Evolutionary conservation across 1,284 basidiomycete species (phyloP), one percentile per base, ranked within the genome.

Genomic region (Exobasidium rhododendri): DNA sequence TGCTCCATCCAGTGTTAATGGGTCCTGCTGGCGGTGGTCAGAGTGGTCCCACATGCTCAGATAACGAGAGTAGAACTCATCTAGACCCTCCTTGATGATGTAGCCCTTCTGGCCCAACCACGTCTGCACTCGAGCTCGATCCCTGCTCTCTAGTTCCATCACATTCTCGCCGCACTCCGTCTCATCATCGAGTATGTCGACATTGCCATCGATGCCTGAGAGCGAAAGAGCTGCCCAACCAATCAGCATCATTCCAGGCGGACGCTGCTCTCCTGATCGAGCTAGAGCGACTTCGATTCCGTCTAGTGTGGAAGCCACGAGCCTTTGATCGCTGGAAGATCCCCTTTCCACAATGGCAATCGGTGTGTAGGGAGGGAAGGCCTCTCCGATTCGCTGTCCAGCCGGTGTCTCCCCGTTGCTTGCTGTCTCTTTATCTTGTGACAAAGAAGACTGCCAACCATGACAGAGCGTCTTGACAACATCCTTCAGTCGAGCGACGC

Each of bases 291-390:
- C 81, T 4, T 85, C 85, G 44, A 97, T 87, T 64, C 88, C 83
- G 55, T 83, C 84, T 50, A 98, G 80, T 0, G 93, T 97, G 4
- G 89, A 89, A 17, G 85, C 85, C 20, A 97, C 84, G 1, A 92
- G 86, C 4, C 94, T 83, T 80, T 97, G 94, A 81, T 97, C 94
- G 0, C 89, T 87, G 83, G 91, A 90, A 24, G 89, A 91, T 0
- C 91, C 94, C 5, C 94, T 86, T 80, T 98, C 94, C 60, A 97
- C 88, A 67, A 97, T 88, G 3, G 93, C 92, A 62, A 97, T 90
- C 0, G 94, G 94, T 3, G 86, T 83, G 72, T 89, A 83, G 0
- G 81, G 72, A 0, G 94, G 94, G 80, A 90, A 97, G 0, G 85
- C 83, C 0, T 79, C 73, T 1, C 90, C 90, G 11, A 61, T 51